Conservation (phyloP, 495 filamentous ascomycete genomes). For the Tuber brumale region DNA sequence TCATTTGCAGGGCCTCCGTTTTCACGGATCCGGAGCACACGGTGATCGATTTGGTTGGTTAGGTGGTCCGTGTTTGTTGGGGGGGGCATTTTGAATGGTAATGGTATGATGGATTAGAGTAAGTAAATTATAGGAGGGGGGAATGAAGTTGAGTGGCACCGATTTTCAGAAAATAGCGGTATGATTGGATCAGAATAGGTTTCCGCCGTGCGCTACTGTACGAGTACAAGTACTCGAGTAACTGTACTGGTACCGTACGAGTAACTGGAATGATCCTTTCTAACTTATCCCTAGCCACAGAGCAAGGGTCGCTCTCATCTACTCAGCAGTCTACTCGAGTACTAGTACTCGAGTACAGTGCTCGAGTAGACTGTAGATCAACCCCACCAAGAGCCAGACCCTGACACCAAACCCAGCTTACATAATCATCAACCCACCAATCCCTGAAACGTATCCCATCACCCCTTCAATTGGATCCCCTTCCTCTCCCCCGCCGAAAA, state of each 20-base stretch:
- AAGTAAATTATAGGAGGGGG: background rate
- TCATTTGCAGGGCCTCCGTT: background rate
- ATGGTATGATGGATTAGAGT: background rate
- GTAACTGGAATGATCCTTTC: too few relatives aligned
- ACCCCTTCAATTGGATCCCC: background rate
- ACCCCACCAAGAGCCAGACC: too few relatives aligned
- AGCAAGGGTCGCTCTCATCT: background rate
- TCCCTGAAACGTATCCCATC: background rate
- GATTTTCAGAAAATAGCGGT: background rate
- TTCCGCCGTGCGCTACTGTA: background rate
- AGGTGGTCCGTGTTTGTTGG: background rate
- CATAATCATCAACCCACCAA: background rate
- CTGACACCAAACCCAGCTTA: background rate
- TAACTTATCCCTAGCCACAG: background rate
- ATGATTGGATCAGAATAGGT: background rate
- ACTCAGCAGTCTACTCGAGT: too few relatives aligned
- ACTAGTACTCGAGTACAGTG: too few relatives aligned
- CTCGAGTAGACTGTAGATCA: too few relatives aligned
- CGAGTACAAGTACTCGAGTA: too few relatives aligned
- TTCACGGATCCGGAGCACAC: background rate
- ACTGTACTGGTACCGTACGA: too few relatives aligned
- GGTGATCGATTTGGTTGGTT: background rate
- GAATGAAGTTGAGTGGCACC: background rate
- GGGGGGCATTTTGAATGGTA: background rate
- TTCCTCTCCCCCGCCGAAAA: background rate